Evolutionary conservation across 1,139 yeast genomes (phyloP).

Genomic region (Saccharomyces hybrid): DNA sequence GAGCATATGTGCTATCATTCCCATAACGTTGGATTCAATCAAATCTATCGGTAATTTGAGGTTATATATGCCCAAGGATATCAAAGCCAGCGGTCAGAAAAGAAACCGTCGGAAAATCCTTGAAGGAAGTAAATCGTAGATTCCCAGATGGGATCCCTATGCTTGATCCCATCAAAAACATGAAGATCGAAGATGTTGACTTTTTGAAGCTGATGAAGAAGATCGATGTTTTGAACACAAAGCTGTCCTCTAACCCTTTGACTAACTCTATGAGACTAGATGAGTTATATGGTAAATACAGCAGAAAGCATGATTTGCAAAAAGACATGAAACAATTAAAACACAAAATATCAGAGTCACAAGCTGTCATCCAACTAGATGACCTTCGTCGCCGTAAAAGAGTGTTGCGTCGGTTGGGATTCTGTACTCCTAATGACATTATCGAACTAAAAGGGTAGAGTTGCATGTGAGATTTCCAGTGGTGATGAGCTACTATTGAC

Average conservation of each 20-base stretch:
- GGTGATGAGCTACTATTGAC: conserved; percentile 89
- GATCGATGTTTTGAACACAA: conserved; percentile 72
- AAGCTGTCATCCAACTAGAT: conserved; percentile 86
- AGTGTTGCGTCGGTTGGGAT: conserved; percentile 78
- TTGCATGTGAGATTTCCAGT: conserved; percentile 91
- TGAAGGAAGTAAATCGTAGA: conserved; percentile 71
- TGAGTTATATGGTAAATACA: conserved; percentile 57
- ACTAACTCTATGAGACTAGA: conserved; percentile 55
- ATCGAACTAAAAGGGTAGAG: conserved; percentile 95
- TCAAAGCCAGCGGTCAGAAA: conserved; percentile 65
- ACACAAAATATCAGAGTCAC: conserved; percentile 69
- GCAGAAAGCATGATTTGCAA: conserved; percentile 55
- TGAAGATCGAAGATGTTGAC: conserved; percentile 81
- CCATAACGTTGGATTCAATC: conserved; percentile 75
- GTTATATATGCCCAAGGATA: conserved; percentile 72
- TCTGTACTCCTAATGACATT: conserved; percentile 71
- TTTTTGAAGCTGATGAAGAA: conserved; percentile 65
- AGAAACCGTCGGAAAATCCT: conserved; percentile 65
- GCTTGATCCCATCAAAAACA: conserved; percentile 82
- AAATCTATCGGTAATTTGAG: conserved; percentile 71
- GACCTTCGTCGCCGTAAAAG: conserved; percentile 88
- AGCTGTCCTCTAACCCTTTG: conserved; percentile 62
- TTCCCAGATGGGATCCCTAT: conserved; percentile 85
- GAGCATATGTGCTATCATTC: conserved; percentile 68
- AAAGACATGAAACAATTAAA: conserved; percentile 54